Percentiles rank a stretch among this genome's conserved stretches.
These are phyloP conservation scores for Scutellaria galericulata DNA, from an alignment of 257 asterid genomes.

Conservation along the genomic window DNA sequence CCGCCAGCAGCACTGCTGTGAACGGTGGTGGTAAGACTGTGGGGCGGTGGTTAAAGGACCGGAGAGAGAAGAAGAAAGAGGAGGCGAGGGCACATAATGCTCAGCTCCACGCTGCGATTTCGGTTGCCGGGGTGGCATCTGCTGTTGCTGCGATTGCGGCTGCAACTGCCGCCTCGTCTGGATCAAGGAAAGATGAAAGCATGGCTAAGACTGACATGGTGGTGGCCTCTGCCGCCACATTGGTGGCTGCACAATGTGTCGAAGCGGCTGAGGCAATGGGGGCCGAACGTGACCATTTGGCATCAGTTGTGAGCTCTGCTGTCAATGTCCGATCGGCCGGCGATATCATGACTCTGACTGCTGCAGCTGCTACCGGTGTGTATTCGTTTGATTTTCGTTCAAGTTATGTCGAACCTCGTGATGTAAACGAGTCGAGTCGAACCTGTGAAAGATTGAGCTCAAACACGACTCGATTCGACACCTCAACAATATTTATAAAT, in stretches of 20 bases:
- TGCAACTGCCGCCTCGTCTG: constrained; percentile 87
- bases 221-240: constrained; percentile 91
- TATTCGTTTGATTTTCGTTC: no score
- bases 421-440: no score
- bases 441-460: no score
- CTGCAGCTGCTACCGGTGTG: constrained; percentile 96
- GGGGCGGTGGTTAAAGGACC: constrained; percentile 98
- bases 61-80: constrained; percentile 95
- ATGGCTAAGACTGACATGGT: constrained; percentile 94
- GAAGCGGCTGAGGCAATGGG: constrained; percentile 99
- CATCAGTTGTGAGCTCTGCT: constrained; percentile 89
- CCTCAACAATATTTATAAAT: no score
- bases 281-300: constrained; percentile 88
- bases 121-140: constrained; percentile 94
- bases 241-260: constrained; percentile 97
- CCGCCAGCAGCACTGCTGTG: constrained; percentile 37
- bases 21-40: constrained; percentile 83
- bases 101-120: constrained; percentile 94
- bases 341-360: constrained; percentile 94
- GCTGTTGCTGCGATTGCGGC: constrained; percentile 99
- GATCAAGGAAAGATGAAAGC: constrained; percentile 71
- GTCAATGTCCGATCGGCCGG: constrained; percentile 92
- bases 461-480: no score
- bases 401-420: no score
- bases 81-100: constrained; percentile 88